A percentile compares a stretch with the other conserved stretches of the same genome.
phyloP scores from a whole-genome alignment of 2,329 filamentous ascomycete genomes.

The Byssothecium circinans region DNA sequence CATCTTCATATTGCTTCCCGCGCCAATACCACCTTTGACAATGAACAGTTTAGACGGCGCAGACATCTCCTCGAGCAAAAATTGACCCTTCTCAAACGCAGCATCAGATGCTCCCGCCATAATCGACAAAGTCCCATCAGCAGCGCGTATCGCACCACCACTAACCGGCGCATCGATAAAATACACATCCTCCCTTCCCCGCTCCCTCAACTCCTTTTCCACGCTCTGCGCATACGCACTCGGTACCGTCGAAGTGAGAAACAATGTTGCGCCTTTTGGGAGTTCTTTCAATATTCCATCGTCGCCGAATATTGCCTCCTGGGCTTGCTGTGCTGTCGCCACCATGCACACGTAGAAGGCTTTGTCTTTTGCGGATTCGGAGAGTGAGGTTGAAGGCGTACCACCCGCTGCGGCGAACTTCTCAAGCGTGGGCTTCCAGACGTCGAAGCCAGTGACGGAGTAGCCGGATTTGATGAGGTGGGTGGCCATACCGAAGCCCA shows the following conservation, averaged over 20 bases:
- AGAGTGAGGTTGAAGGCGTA: constrained; percentile 59
- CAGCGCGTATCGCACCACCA: constrained; percentile 68
- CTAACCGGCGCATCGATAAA: constrained; percentile 75
- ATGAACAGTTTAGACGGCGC: constrained; percentile 60
- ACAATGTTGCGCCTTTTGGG: constrained; percentile 60
- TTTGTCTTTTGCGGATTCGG: constrained; percentile 62
- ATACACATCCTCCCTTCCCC: constrained; percentile 63
- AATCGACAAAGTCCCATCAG: constrained; percentile 72
- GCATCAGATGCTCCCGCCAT: constrained; percentile 66
- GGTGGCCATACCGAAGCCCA: constrained; percentile 81
- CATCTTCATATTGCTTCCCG: constrained; percentile 60
- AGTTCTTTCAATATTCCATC: constrained; percentile 55
- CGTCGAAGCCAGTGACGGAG: constrained; percentile 70
- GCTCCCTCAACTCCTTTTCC: constrained; percentile 56
- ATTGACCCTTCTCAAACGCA: constrained; percentile 59
- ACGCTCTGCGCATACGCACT: constrained; percentile 66
- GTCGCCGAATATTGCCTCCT: constrained; percentile 64
- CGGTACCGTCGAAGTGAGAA: constrained; percentile 72
- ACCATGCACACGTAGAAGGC: constrained; percentile 73
- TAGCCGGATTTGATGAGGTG: constrained; percentile 70
- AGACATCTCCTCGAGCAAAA: constrained; percentile 66
- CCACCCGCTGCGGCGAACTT: constrained; percentile 67
- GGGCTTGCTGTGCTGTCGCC: constrained; percentile 69
- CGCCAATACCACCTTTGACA: constrained; percentile 55
- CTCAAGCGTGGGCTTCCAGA: constrained; percentile 67